Evolutionary conservation across 2,329 filamentous ascomycete genomes (phyloP), one percentile per base, ranked within the genome.

Genomic region (Westerdykella aurantiaca): DNA sequence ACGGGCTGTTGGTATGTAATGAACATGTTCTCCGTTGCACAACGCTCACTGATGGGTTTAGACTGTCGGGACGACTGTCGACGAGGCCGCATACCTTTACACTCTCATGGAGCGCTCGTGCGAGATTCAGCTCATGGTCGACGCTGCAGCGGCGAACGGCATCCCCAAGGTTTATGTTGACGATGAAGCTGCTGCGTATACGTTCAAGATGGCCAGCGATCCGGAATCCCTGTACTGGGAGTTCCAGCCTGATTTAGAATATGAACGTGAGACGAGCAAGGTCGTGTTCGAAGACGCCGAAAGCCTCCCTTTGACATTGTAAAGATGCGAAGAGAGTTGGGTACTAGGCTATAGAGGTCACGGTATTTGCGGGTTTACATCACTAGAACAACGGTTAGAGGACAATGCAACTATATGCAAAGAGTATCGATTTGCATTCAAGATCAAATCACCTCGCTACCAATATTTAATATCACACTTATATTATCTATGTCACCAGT

Each of bases 81-180:
- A 88, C 58, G 85, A 88, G 64, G 85, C 85, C 1, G 81, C 80
- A 0, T 88, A 82, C 62, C 63, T 87, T 41, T 85, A 86, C 58
- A 80, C 79, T 0, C 67, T 84, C 37, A 73, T 87, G 62, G 85
- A 88, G 63, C 74, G 82, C 39, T 80, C 77, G 38, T 88, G 85
- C 60, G 74, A 80, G 44, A 76, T 85, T 25, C 84, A 88, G 68
- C 69, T 87, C 41, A 69, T 76, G 52, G 79, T 81, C 31, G 85
- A 88, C 67, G 82, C 83, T 0, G 83, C 85, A 0, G 77, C 75
- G 2, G 75, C 71, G 11, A 74, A 75, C 34, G 72, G 72, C 0
- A 54, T 78, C 10, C 62, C 69, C 29, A 81, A 81, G 56, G 62
- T 75, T 6, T 67, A 75, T 14, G 74, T 82, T 40, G 70, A 69